Base-by-base conservation (phyloP, 1,284 basidiomycete genomes). In the Gomphus bonarii region DNA sequence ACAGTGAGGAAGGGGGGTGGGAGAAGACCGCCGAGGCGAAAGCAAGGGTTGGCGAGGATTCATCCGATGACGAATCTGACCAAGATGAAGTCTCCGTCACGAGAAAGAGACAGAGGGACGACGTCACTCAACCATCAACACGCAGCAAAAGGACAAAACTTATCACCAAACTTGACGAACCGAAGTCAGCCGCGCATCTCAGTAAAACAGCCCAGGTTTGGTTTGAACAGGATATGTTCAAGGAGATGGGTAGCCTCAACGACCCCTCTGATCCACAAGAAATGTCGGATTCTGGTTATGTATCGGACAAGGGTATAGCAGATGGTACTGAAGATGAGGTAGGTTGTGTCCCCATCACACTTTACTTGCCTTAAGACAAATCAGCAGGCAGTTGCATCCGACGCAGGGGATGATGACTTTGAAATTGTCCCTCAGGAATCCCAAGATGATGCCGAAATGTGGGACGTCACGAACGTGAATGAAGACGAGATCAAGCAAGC, bases 191-290 rank as follows among this genome's bases (percentile, higher is more conserved):
- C 59, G 61, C 69, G 1, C 64, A 70, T n/a, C 63, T 70, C 10
- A 82, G 75, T 61, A 70, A 75, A 22, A 75, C 76, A 48, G 78
- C 80, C 14, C 76, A 76, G 61, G 70, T 98, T 20, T 99, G 97
- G 97, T 99, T 99, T 70, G 89, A 92, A 65, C 97, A 98, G 70
- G 87, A 89, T 53, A 72, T 97, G 51, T 99, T 99, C 76, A 80
- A 84, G 59, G 88, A 79, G n/a, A 67, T 91, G 7, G 82, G 81
- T 30, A 76, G 77, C 50, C 65, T 82, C 8, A 74, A 75, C 10
- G 74, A 73, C n/a, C 67, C 77, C n/a, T 70, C 71, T 35, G 74
- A 70, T 43, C 20, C 42, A 60, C 60, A 59, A 66, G 68, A 16
- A 68, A 68, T 36, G 71, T 66, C 67, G 18, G 64, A 59, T 20